Conservation (phyloP, 306 rosid species). For the Fragaria vesca region DNA sequence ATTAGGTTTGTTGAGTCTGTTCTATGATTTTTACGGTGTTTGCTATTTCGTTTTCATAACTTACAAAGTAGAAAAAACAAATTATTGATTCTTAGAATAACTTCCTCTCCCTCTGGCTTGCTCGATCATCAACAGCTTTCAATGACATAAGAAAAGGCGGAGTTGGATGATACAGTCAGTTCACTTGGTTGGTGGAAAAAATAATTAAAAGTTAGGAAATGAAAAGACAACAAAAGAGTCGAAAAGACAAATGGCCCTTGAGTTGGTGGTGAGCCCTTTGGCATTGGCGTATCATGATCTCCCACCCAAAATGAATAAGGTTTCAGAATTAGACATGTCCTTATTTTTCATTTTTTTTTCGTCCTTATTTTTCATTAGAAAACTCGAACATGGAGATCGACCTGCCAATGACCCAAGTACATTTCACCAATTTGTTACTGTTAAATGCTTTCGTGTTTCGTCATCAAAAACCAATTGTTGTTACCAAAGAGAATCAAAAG, state of each 20-base stretch:
- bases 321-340: neutral
- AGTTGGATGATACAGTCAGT: too few relatives aligned
- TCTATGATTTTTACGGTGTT: too few relatives aligned
- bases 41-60: too few relatives aligned
- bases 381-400: neutral
- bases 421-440: neutral
- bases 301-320: neutral
- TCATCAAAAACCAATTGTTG: neutral
- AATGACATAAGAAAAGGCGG: too few relatives aligned
- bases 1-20: too few relatives aligned
- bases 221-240: neutral
- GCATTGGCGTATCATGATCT: neutral
- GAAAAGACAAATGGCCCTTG: neutral
- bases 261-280: neutral
- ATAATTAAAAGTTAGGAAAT: neutral
- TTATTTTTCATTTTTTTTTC: too few relatives aligned
- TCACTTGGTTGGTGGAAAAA: neutral
- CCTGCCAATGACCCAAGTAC: neutral
- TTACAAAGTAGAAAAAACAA: too few relatives aligned
- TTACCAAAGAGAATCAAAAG: neutral
- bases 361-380: neutral
- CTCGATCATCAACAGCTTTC: too few relatives aligned
- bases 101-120: too few relatives aligned
- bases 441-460: neutral
- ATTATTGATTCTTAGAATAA: too few relatives aligned